These are phyloP conservation scores for Colletotrichum lentis DNA, from an alignment of 2,329 filamentous ascomycete species.

Conservation along the genomic window DNA sequence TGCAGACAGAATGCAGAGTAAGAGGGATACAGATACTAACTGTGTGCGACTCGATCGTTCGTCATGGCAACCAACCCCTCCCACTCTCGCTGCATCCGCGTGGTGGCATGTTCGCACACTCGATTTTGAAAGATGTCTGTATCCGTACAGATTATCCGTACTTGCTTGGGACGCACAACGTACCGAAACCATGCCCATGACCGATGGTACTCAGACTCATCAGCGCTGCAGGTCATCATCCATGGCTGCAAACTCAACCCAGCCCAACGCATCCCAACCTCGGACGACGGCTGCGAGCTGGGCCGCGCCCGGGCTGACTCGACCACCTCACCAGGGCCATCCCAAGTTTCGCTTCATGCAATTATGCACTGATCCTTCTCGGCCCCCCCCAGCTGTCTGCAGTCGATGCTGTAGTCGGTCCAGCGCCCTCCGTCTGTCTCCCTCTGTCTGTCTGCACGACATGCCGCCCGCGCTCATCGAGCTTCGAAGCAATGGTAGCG, in stretches of 20 bases:
- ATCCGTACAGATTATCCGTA: background rate
- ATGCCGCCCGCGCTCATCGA: background rate
- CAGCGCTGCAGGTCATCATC: background rate
- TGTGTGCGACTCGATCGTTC: background rate
- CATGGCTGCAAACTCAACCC: background rate
- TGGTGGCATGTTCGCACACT: too few species aligned
- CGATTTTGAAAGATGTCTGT: too few species aligned
- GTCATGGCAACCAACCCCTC: constrained; percentile 4
- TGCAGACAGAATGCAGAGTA: too few species aligned
- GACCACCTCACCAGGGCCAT: constrained; percentile 21
- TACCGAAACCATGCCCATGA: constrained; percentile 18
- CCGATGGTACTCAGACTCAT: background rate
- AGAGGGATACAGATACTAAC: too few species aligned
- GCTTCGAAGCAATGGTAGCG: background rate
- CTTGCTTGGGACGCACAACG: constrained; percentile 14
- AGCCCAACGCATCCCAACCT: constrained; percentile 13
- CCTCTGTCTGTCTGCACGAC: constrained; percentile 11
- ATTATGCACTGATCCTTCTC: constrained; percentile 26
- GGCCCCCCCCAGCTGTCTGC: constrained; percentile 14
- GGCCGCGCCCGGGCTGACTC: constrained; percentile 23
- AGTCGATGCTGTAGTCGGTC: background rate
- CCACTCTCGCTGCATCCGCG: background rate
- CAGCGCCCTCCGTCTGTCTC: background rate
- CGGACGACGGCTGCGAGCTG: constrained; percentile 22
- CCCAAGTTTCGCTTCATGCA: constrained; percentile 35